A percentile compares a stretch with the other conserved stretches of the same genome.
Evolutionary conservation across 2,329 filamentous ascomycete genomes (phyloP).

Genomic region (Nemania sp.): DNA sequence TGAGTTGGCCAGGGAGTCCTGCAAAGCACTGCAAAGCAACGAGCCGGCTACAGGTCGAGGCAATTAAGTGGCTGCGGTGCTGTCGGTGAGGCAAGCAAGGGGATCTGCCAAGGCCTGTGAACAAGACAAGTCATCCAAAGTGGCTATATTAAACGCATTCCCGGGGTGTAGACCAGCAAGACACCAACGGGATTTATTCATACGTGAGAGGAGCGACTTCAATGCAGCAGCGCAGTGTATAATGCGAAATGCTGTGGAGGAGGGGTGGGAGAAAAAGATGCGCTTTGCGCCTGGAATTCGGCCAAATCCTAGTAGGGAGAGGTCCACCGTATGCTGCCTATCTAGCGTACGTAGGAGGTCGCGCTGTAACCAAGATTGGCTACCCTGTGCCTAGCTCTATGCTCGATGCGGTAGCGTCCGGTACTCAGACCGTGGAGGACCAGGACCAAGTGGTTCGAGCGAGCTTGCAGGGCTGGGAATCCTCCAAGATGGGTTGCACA

Average conservation of each 20-base stretch:
- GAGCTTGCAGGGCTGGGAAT: slow-evolving; percentile 23
- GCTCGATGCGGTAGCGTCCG: neutral
- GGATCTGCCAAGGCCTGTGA: neutral
- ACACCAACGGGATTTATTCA: slow-evolving; percentile 18
- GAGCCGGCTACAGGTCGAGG: too few relatives aligned
- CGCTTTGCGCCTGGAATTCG: slow-evolving; percentile 28
- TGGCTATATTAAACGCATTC: neutral
- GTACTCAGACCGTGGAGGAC: too few relatives aligned
- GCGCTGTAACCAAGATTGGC: neutral
- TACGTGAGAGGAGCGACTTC: slow-evolving; percentile 25
- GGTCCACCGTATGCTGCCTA: slow-evolving; percentile 30
- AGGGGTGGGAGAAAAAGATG: slow-evolving; percentile 14
- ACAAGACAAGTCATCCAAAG: neutral
- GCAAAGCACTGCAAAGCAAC: slow-evolving; percentile 9
- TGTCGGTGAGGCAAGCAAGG: too few relatives aligned
- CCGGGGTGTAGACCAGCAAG: slow-evolving; percentile 23
- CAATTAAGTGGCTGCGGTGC: too few relatives aligned
- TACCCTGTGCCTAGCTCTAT: neutral
- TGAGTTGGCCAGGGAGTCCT: slow-evolving; percentile 14
- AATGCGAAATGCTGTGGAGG: too few relatives aligned
- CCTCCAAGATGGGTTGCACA: slow-evolving; percentile 12
- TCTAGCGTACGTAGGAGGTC: neutral
- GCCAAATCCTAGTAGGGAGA: slow-evolving; percentile 16
- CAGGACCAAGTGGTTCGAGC: slow-evolving; percentile 6
- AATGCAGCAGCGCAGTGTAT: slow-evolving; percentile 33